A percentile compares a stretch with the other conserved stretches of the same genome.
These are phyloP conservation scores for Vanrija sp. DNA, from an alignment of 1,284 basidiomycete species.

Conservation along the genomic window DNA sequence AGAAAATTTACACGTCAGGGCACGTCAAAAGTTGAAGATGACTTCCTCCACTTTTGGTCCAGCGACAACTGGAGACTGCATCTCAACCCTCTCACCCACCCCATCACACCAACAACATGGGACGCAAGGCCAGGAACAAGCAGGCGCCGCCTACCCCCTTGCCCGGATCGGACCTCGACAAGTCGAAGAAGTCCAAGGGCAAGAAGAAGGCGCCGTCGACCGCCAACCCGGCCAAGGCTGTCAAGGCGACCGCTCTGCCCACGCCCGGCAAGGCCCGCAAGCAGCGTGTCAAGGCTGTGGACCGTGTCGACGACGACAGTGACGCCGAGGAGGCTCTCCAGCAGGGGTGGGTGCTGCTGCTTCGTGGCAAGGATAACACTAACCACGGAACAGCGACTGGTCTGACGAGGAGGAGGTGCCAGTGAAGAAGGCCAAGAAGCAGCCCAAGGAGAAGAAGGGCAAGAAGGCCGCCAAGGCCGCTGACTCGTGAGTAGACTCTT, in stretches of 20 bases:
- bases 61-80: background rate
- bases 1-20: no score
- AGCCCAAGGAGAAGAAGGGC: slow-evolving; percentile 37
- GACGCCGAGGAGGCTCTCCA: slow-evolving; percentile 44
- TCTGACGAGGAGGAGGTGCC: slow-evolving; percentile 51
- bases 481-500: slow-evolving; percentile 16
- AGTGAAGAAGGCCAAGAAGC: slow-evolving; percentile 58
- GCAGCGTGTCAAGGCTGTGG: slow-evolving; percentile 33
- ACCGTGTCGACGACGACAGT: slow-evolving; percentile 41
- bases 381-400: slow-evolving; percentile 26
- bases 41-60: background rate
- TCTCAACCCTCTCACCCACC: background rate
- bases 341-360: slow-evolving; percentile 29
- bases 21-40: background rate
- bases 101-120: slow-evolving; percentile 57
- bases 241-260: slow-evolving; percentile 11
- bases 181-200: slow-evolving; percentile 20
- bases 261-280: slow-evolving; percentile 22
- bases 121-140: slow-evolving; percentile 85
- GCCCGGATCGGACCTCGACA: slow-evolving; percentile 34
- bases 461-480: slow-evolving; percentile 40
- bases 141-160: slow-evolving; percentile 71
- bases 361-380: background rate
- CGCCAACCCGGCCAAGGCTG: slow-evolving; percentile 23
- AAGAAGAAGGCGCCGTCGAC: slow-evolving; percentile 31